Percentiles rank a stretch among this genome's conserved stretches.
Evolutionary conservation across 2,329 filamentous ascomycete species (phyloP).

Genomic region (Mycosphaerella arachidis): DNA sequence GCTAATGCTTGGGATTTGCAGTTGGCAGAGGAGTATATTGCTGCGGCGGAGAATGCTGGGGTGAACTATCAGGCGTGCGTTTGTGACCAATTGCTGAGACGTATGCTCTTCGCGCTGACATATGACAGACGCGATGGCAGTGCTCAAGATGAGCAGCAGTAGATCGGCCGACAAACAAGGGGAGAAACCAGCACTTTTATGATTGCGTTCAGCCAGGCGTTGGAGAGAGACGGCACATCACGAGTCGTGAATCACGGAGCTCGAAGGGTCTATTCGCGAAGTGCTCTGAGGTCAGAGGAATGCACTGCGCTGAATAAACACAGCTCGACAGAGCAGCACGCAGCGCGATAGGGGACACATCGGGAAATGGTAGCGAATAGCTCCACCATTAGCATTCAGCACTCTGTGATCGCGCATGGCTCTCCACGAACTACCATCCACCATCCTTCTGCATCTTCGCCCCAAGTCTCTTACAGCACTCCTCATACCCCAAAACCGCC

Average conservation of each 20-base stretch:
- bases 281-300: neutral
- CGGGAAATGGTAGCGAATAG: neutral
- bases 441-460: slow-evolving; percentile 1
- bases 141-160: slow-evolving; percentile 17
- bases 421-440: neutral
- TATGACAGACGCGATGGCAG: slow-evolving; percentile 19
- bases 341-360: neutral
- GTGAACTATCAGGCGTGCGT: slow-evolving; percentile 58
- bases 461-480: slow-evolving; percentile 40
- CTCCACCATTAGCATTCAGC: neutral
- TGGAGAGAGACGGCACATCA: neutral
- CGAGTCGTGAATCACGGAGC: neutral
- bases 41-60: slow-evolving; percentile 54
- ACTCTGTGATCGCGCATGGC: neutral
- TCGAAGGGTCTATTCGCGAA: neutral
- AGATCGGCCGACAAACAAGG: neutral
- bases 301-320: neutral
- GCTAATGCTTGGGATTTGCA: slow-evolving; percentile 24
- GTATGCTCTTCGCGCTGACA: neutral
- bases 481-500: slow-evolving; percentile 51
- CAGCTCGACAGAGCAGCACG: no score
- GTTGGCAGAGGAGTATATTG: slow-evolving; percentile 55
- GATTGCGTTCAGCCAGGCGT: neutral
- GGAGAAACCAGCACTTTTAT: neutral
- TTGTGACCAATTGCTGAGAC: no score